These are phyloP conservation scores for Starmerella asiatica DNA, from an alignment of 805 yeast genomes.

Conservation along the genomic window DNA sequence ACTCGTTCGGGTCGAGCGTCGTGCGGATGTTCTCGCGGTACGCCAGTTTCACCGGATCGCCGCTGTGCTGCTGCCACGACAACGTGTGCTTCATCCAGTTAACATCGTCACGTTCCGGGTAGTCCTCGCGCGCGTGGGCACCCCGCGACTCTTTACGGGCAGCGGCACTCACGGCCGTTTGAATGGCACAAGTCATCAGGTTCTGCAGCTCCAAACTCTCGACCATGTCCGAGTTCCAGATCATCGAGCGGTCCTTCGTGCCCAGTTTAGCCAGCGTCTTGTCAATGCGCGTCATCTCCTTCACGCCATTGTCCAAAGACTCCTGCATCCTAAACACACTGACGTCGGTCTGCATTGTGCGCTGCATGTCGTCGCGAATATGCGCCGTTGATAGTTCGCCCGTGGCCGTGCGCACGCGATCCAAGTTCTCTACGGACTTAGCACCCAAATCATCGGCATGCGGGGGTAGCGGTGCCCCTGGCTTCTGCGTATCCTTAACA, in stretches of 20 bases:
- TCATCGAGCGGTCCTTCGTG: constrained; percentile 92
- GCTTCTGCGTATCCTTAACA: constrained; percentile 68
- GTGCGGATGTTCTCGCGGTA: constrained; percentile 75
- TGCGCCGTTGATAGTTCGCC: constrained; percentile 78
- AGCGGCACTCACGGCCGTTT: constrained; percentile 87
- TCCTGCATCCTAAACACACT: constrained; percentile 94
- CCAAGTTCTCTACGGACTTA: constrained; percentile 82
- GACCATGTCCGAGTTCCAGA: constrained; percentile 95
- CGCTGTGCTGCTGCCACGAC: constrained; percentile 71
- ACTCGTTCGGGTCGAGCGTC: constrained; percentile 82
- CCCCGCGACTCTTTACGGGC: constrained; percentile 97
- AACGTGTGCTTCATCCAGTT: constrained; percentile 97
- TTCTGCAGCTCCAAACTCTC: constrained; percentile 94
- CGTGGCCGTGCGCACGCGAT: constrained; percentile 67
- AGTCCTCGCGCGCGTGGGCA: constrained; percentile 98
- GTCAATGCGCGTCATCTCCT: constrained; percentile 62
- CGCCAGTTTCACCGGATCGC: constrained; percentile 57
- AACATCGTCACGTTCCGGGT: constrained; percentile 86
- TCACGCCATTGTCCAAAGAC: constrained; percentile 82
- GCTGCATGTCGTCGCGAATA: constrained; percentile 86
- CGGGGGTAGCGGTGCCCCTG: constrained; percentile 76
- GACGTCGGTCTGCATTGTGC: constrained; percentile 90
- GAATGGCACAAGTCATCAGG: constrained; percentile 91
- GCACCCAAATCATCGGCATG: constrained; percentile 76
- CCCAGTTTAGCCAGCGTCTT: constrained; percentile 58